phyloP scores from a whole-genome alignment of 257 asterid genomes.

The Lycium ferocissimum region DNA sequence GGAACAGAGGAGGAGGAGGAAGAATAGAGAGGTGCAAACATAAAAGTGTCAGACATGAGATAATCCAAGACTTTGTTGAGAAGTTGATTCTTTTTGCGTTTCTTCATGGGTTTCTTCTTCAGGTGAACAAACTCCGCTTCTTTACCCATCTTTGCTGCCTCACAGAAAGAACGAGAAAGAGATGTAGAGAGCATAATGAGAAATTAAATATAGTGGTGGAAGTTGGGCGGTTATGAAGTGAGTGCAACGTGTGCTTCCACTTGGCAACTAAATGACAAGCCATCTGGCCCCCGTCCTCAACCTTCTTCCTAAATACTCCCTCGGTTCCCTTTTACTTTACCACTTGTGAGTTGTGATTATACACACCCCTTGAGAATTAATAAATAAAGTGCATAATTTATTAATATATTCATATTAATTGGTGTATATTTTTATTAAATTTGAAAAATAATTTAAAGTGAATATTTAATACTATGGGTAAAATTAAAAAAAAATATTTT shows the following conservation, averaged over 20 bases:
- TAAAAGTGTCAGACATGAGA: conserved; percentile 54
- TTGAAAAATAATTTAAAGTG: no score
- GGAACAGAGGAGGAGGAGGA: background rate
- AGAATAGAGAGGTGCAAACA: conserved; percentile 55
- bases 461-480: no score
- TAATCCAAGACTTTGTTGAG: conserved; percentile 43
- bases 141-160: background rate
- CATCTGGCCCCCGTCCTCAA: background rate
- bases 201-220: background rate
- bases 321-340: no score
- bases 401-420: no score
- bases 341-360: no score
- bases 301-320: no score
- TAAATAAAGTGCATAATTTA: no score
- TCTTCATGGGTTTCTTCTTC: conserved; percentile 39
- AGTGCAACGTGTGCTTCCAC: conserved; percentile 17
- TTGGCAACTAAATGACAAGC: background rate
- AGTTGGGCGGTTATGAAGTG: background rate
- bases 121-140: background rate
- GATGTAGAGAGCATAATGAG: background rate
- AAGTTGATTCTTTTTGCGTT: conserved; percentile 29
- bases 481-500: no score
- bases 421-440: no score
- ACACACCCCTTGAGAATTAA: no score
- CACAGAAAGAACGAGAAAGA: background rate